Percentiles rank a stretch among this genome's conserved stretches.
phyloP scores from a whole-genome alignment of 306 rosid species.

The Aeschynomene evenia region DNA sequence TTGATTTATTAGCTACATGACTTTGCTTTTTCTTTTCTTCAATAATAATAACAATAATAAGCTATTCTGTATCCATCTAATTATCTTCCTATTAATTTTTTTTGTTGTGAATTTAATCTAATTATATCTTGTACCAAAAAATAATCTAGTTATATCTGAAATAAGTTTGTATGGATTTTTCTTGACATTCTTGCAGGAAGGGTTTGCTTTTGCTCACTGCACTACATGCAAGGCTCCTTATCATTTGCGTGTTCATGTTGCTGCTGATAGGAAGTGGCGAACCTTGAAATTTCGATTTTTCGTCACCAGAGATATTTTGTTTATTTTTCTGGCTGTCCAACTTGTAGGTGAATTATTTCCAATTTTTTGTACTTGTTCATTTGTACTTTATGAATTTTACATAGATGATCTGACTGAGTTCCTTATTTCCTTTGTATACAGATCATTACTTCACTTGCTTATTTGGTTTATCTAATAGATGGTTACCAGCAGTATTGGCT shows the following conservation, averaged over 20 bases:
- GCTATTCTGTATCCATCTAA: background rate
- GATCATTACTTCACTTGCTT: constrained; percentile 85
- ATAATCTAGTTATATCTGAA: background rate
- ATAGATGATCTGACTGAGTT: background rate
- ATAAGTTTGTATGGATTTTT: constrained; percentile 26
- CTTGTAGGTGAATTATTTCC: constrained; percentile 67
- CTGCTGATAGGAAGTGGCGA: constrained; percentile 97
- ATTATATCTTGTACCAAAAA: too few species aligned
- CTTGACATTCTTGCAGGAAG: constrained; percentile 73
- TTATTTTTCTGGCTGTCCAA: constrained; percentile 85
- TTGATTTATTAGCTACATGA: constrained; percentile 7
- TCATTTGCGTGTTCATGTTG: constrained; percentile 89
- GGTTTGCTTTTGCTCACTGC: constrained; percentile 99
- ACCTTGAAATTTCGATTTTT: constrained; percentile 93
- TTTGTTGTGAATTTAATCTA: background rate
- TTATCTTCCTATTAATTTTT: background rate
- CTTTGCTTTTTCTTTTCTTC: background rate
- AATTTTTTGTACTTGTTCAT: constrained; percentile 4
- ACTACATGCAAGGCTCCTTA: constrained; percentile 98
- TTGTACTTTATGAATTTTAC: constrained; percentile 3
- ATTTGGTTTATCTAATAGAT: constrained; percentile 81
- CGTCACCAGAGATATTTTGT: constrained; percentile 92
- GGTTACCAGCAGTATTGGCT: constrained; percentile 85
- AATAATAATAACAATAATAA: constrained; percentile 2
- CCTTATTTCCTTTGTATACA: constrained; percentile 35